Evolutionary conservation across 768 basidiomycete genomes (phyloP), one percentile per base, ranked within the genome.

Genomic region (Naganishia vishniacii): DNA sequence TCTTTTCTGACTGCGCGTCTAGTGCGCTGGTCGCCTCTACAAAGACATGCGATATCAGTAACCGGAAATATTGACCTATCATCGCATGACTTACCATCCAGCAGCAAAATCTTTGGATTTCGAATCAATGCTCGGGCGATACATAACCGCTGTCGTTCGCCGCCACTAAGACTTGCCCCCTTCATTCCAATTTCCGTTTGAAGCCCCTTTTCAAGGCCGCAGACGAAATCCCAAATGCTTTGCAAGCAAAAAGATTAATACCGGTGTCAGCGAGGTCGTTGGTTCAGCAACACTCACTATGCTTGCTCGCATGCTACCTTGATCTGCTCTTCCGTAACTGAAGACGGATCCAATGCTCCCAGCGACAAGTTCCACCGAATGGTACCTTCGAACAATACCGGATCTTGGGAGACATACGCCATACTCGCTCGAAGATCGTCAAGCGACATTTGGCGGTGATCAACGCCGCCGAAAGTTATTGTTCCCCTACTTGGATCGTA

Each of bases 181-280:
- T 77, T 77, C 66, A 77, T 62, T 5, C 76, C 76, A 15, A 77
- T 65, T 29, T 72, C 68, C 0, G 75, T 73, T n/a, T 76, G 70
- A 37, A 75, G 69, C 1, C 72, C 72, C 12, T 71, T 60, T 4
- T 70, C 70, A 6, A 76, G 65, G 1, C 70, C 68, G n/a, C 62
- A 63, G n/a, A 73, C 59, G 37, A 72, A 73, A 47, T 69, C 67
- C 48, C 48, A 46, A n/a, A 63, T 59, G 18, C 44, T 56, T 12
- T 25, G 23, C 5, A 25, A 7, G 3, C 34, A 56, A n/a, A n/a
- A n/a, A n/a, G n/a, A 18, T 20, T 42, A 15, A 20, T 25, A 26
- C 58, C 58, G 66, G 65, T 56, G 23, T 53, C 20, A 46, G 7
- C 32, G n/a, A 1, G 1, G 20, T 42, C n/a, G 18, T 26, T n/a